A percentile compares a stretch with the other conserved stretches of the same genome.
Conservation (phyloP, 2,329 filamentous ascomycete genomes). For the Sporothrix humicola region DNA sequence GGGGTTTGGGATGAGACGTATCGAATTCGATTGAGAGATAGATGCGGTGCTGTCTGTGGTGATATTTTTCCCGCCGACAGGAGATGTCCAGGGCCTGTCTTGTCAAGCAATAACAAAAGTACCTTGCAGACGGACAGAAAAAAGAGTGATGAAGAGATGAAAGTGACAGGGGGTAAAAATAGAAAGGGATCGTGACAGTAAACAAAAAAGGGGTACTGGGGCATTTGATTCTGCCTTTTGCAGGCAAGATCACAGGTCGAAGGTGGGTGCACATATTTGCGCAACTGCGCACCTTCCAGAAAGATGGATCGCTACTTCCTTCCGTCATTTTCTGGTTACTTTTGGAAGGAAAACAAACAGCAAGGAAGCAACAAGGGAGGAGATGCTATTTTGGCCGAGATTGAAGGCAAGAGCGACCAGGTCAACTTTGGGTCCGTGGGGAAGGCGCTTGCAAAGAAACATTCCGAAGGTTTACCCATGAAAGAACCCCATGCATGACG, state of each 20-base stretch:
- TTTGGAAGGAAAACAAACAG: not conserved
- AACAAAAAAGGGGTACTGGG: not conserved
- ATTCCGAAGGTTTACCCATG: not conserved
- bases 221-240: not conserved
- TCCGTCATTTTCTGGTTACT: not conserved
- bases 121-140: not conserved
- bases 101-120: not conserved
- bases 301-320: not conserved
- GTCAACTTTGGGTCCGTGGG: not conserved
- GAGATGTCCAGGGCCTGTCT: not conserved
- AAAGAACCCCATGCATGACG: not conserved
- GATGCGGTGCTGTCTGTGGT: not conserved
- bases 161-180: not conserved
- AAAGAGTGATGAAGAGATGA: not conserved
- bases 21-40: not conserved
- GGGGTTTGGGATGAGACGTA: slow-evolving; percentile 19
- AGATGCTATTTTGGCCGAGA: not conserved
- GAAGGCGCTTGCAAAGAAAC: not conserved
- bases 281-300: slow-evolving; percentile 5
- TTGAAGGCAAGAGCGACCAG: slow-evolving; percentile 2
- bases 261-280: not conserved
- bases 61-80: not conserved
- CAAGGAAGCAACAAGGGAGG: not conserved
- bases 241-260: not conserved
- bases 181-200: not conserved